Conservation (phyloP, 768 basidiomycete genomes). For the Antrodiella citrinella region DNA sequence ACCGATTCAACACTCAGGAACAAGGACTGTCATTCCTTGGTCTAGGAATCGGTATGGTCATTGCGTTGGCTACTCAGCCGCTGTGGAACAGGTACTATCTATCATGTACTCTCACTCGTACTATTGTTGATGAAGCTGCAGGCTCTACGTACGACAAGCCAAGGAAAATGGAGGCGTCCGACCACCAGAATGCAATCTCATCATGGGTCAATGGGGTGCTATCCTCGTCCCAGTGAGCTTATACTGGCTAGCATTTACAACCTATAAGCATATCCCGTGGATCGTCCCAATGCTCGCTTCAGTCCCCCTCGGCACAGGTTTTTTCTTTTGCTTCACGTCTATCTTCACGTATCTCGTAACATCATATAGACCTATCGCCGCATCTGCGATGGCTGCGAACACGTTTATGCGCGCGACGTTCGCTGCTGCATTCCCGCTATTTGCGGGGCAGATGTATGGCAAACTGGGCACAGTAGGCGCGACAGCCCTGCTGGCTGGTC, state of each 20-base stretch:
- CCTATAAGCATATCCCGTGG: constrained; percentile 38
- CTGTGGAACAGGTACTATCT: constrained; percentile 40
- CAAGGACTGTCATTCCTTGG: constrained; percentile 39
- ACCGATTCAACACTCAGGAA: constrained; percentile 44
- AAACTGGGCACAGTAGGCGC: constrained; percentile 31
- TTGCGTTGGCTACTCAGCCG: constrained; percentile 30
- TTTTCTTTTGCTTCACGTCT: constrained; percentile 58
- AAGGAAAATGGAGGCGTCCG: constrained; percentile 34
- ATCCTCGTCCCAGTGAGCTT: constrained; percentile 38
- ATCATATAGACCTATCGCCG: constrained; percentile 42
- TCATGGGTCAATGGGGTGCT: constrained; percentile 64
- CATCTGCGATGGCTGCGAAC: constrained; percentile 66
- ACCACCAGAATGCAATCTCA: constrained; percentile 58
- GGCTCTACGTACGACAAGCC: constrained; percentile 17
- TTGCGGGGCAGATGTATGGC: constrained; percentile 32
- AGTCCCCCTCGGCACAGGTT: constrained; percentile 44
- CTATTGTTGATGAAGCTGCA: no score
- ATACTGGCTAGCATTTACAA: constrained; percentile 51
- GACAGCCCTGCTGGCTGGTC: constrained; percentile 31
- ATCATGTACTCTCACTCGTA: no score
- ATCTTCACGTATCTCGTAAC: constrained; percentile 57
- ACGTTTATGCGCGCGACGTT: constrained; percentile 32
- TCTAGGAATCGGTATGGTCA: constrained; percentile 41
- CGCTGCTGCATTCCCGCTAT: constrained; percentile 35
- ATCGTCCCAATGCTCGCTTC: constrained; percentile 38